Evolutionary conservation across 2,329 filamentous ascomycete genomes (phyloP), one percentile per base, ranked within the genome.

Genomic region (Metarhizium humberi): DNA sequence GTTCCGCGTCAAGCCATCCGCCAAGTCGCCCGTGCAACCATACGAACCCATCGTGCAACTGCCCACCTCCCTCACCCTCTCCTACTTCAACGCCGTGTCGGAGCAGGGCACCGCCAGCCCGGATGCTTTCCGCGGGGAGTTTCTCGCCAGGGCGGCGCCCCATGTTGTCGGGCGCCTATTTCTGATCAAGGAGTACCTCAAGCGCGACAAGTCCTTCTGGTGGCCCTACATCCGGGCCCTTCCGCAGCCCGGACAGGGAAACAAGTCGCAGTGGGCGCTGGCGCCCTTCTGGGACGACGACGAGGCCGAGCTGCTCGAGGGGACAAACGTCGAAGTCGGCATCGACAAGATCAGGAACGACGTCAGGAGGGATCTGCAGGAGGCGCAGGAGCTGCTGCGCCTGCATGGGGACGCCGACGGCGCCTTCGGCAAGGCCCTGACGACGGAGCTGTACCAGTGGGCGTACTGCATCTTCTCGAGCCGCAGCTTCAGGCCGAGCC

Each of bases 121-220:
- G 16, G 60, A 61, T 52, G 50, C 58, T 58, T 80, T 87, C 50
- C 77, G 81, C 0, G 51, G 60, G 0, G 63, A 64, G 1, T 82
- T 88, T 60, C 67, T 86, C 50, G 61, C 73, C 1, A 62, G 64
- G 4, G 67, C 77, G 2, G 77, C 78, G 1, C 77, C 82, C 0
- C 79, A 87, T 60, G 80, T 87, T 55, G 70, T 85, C 51, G 78
- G 82, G 8, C 78, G 85, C 4, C 86, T 90, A 68, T 86, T 88
- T 59, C 75, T 91, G 6, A 76, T 88, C 64, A 81, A 85, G 58
- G 82, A 91, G 66, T 84, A 82, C 63, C 73, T 90, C 36, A 69
- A 77, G 2, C 80, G 79, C 1, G 55, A 69, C 2, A 63, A 75
- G 2, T 87, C 86, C 0, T 82, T 80, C 60, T 91, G 87, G 87